A percentile compares a stretch with the other conserved stretches of the same genome.
phyloP scores from a whole-genome alignment of 2,329 filamentous ascomycete species.

The Colletotrichum paranaense region DNA sequence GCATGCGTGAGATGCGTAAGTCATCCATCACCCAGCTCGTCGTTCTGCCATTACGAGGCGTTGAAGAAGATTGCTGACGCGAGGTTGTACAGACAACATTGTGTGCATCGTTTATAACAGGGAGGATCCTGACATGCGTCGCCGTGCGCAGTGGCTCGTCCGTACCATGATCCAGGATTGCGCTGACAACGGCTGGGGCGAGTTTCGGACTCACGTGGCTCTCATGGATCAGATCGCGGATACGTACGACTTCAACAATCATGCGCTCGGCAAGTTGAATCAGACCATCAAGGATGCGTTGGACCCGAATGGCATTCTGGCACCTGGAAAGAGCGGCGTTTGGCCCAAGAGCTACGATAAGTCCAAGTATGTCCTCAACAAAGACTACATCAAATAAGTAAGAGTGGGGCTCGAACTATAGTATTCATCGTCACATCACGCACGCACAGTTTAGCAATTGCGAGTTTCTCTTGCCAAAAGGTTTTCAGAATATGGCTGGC shows the following conservation, averaged over 20 bases:
- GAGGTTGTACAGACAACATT: conserved; percentile 54
- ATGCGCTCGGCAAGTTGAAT: conserved; percentile 55
- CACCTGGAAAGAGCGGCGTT: conserved; percentile 49
- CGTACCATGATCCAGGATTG: conserved; percentile 53
- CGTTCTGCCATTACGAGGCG: neutral
- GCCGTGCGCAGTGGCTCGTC: conserved; percentile 44
- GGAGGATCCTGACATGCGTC: conserved; percentile 49
- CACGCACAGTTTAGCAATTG: neutral
- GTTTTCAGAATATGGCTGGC: no score
- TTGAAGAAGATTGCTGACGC: neutral
- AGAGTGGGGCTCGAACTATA: no score
- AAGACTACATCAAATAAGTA: conserved; percentile 29
- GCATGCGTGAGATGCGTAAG: conserved; percentile 55
- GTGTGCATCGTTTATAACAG: conserved; percentile 65
- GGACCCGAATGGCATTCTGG: conserved; percentile 53
- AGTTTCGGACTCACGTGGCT: conserved; percentile 59
- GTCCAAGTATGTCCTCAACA: conserved; percentile 18
- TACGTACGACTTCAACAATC: conserved; percentile 57
- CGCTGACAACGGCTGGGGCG: conserved; percentile 54
- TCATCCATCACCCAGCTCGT: neutral
- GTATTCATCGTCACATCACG: neutral
- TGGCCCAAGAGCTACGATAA: conserved; percentile 44
- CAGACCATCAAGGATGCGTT: conserved; percentile 56
- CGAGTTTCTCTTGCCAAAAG: neutral
- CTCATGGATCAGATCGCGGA: conserved; percentile 59